Base-by-base conservation (phyloP, 306 rosid species). In the Vigna reflexopilosa region DNA sequence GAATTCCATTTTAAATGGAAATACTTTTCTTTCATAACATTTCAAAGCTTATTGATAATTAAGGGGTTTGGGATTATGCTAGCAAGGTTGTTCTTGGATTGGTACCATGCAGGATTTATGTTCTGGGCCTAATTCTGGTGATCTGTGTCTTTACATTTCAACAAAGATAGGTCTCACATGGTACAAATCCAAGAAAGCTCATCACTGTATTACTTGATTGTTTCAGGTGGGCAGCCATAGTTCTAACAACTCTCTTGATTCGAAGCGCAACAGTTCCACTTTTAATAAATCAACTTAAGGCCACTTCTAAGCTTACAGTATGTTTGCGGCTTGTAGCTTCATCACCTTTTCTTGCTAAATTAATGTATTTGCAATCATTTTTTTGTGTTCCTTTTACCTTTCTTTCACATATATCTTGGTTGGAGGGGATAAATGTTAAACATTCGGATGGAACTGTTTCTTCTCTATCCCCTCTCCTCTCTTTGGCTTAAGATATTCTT, bases 151-250 rank as follows among this genome's bases (percentile, higher is more conserved):
- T 62, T 22, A 16, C 22, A 62, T 30, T 7, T 30, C 45, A 62
- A 63, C 49, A 63, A 40, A 36, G 52, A 84, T 81, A 78, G 79
- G 58, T 47, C 40, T 70, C 61, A 52, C 28, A 48, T 56, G 13
- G 56, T 24, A 38, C 72, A 56, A 34, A 34, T 72, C 19, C 32
- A 71, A 67, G 78, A 52, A 75, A 66, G 48, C 67, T 14, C 34
- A 28, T 67, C 50, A 50, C 63, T 42, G 13, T 45, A 55, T 77
- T 66, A 14, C 57, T 73, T 72, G 49, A 34, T 81, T 77, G 55
- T 80, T 84, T 82, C 89, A 95, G 98, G 98, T 92, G 98, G 98
- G 93, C 90, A 50, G 67, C 91, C 78, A 92, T 95, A 68, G 95
- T 66, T 55, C 50, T 91, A 57, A 80, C 98, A 62, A 90, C 97